Evolutionary conservation across 495 filamentous ascomycete species (phyloP).

Genomic region (Podospora anserina): DNA sequence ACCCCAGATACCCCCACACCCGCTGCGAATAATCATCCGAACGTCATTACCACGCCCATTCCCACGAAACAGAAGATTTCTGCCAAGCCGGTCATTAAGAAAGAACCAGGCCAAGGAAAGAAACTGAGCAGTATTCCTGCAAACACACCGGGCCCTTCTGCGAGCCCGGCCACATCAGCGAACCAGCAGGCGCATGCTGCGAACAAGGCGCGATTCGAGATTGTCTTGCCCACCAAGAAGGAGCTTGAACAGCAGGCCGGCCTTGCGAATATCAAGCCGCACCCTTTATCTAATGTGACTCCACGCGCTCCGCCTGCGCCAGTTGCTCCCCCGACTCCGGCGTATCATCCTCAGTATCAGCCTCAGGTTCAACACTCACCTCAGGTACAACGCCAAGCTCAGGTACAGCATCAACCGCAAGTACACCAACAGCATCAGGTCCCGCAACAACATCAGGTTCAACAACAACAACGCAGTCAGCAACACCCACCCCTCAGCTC

Average conservation of each 20-base stretch:
- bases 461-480: too few species aligned
- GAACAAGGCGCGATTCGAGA: slow-evolving; percentile 32
- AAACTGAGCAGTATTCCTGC: slow-evolving; percentile 16
- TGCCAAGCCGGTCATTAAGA: slow-evolving; percentile 10
- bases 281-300: neutral
- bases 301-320: neutral
- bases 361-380: neutral
- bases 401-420: neutral
- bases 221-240: slow-evolving; percentile 35
- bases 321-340: neutral
- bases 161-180: neutral
- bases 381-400: neutral
- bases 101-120: slow-evolving; percentile 25
- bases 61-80: slow-evolving; percentile 18
- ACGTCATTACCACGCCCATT: slow-evolving; percentile 14
- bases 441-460: neutral
- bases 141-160: slow-evolving; percentile 13
- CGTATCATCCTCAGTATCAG: neutral
- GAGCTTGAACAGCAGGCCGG: slow-evolving; percentile 26
- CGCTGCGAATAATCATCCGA: slow-evolving; percentile 18
- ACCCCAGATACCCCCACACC: slow-evolving; percentile 30
- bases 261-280: neutral
- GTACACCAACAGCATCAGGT: neutral
- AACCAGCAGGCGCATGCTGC: slow-evolving; percentile 27
- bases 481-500: neutral